Evolutionary conservation across 139 green algal genomes (phyloP), one percentile per base, ranked within the genome.

Genomic region (Pycnococcus provasolii): DNA sequence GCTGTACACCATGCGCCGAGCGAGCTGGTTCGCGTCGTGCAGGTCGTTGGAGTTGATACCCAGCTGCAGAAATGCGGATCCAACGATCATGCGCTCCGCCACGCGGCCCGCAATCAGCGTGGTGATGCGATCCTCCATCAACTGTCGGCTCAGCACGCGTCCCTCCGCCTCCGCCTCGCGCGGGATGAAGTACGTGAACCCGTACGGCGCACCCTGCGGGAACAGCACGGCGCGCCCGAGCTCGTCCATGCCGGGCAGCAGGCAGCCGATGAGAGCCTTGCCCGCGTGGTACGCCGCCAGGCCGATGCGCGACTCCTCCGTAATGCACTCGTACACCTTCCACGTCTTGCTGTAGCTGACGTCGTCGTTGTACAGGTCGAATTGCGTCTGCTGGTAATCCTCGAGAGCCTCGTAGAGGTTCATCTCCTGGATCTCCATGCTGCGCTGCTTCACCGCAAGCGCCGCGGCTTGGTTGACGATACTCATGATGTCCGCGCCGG

Each of bases 401-500:
- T 13, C 50, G 50, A 13, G 13, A 55, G 50, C 50, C 26, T 26
- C 26, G 26, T 26, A 26, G 26, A 26, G 26, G 26, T 26, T 26
- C 26, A 26, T 26, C 26, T 26, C 26, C 26, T 26, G 26, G 26
- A 26, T 26, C 26, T 26, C 26, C 26, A 26, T 55, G 13, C 50
- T 55, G 50, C 50, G 50, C 50, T 13, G 11, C 11, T 13, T 37
- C 50, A 55, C 11, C 50, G 50, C 50, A 13, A 55, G 26, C 50
- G 50, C 50, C 42, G 88, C 87, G 42, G 80, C 80, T 15, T 80
- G 68, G 72, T 92, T 91, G 85, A 95, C 94, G 15, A 96, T 73
- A 45, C 88, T 88, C 89, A 95, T 95, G 45, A 92, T 83, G 73
- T 95, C 82, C 0, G 89, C 88, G 37, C 90, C 91, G 5, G 90